Base-by-base conservation (phyloP, 306 rosid species). In the Dalbergia cochinchinensis region DNA sequence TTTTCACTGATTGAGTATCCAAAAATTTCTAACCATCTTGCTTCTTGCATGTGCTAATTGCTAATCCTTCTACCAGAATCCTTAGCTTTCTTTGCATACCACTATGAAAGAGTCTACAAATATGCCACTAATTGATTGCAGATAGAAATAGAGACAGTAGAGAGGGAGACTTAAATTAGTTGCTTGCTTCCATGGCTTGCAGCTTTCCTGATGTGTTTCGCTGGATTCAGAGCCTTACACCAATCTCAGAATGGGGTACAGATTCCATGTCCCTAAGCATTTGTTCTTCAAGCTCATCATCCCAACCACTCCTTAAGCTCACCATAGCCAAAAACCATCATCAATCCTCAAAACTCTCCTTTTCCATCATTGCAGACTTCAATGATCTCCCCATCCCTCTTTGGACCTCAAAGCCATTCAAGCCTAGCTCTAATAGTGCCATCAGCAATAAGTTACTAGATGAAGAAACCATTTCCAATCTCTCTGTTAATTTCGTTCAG, bases 181-280 rank as follows among this genome's bases (percentile, higher is more conserved):
- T 78, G 69, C 33, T 83, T 37, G 6, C 41, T 37, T 65, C 80
- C 11, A 92, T 94, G 98, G 91, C 93, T 81, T 85, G 71, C 71
- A 75, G 6, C 19, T 87, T 91, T 44, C 97, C 94, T 35, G 88
- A 92, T 83, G 85, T 91, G 12, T 92, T 69, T 87, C 51, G 44
- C 18, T 95, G 99, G 99, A 87, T 91, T 81, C 91, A 89, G 61
- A 91, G 85, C 85, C 98, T 95, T 71, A 94, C 97, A 70, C 94
- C 92, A 51, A 57, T 86, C 66, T 77, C 88, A 77, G 81, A 90
- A 72, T 90, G 97, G 98, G 86, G 58, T 86, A 72, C 87, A 83
- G 70, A 55, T 61, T 81, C 89, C 70, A 81, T 83, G 73, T 86
- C 92, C 74, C 58, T 89, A 10, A 80, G 63, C 65, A 85, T 74